Conservation (phyloP, 176 grass and related monocot species). For the sorghum (Sorghum bicolor) region Sorghum_bicolor_NCBIv3 NC_012878.2:55859501-55860000, state of each 20-base stretch:
- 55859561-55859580: neutral
- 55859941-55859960: conserved; percentile 69
- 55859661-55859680: neutral
- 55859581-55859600: neutral
- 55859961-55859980: conserved; percentile 68
- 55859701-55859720: neutral
- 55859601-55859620: neutral
- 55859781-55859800: conserved; percentile 72
- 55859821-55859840: neutral
- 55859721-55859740: conserved; percentile 5
- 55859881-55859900: neutral
- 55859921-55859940: conserved; percentile 65
- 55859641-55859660: neutral
- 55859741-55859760: conserved; percentile 48
- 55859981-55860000: conserved; percentile 54
- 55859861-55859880: conserved; percentile 13
- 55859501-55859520: neutral
- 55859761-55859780: conserved; percentile 71
- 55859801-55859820: conserved; percentile 90
- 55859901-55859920: neutral
- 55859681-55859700: neutral
- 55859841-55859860: neutral
- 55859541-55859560: neutral
- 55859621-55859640: neutral
- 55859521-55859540: neutral